Evolutionary conservation across 2,329 filamentous ascomycete species (phyloP).

Genomic region (Knufia fluminis): DNA sequence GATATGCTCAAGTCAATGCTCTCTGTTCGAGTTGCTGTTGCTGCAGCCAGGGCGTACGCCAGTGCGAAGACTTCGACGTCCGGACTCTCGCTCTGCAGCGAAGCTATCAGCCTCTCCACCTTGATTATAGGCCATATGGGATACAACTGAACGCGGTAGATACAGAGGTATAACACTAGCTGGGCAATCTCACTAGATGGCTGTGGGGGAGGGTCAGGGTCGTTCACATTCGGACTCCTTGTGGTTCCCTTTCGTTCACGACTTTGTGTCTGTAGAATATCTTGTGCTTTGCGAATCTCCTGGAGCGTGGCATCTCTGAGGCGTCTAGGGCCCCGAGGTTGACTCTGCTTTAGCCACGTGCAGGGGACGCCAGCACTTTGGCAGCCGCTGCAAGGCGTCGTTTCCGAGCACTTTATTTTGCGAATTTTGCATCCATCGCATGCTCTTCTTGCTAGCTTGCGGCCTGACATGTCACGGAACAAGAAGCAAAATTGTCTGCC

Average conservation of each 20-base stretch:
- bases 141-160: constrained; percentile 43
- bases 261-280: constrained; percentile 6
- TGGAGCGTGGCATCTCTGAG: constrained; percentile 31
- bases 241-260: constrained; percentile 11
- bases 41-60: constrained; percentile 40
- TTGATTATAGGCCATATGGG: constrained; percentile 46
- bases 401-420: constrained; percentile 44
- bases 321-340: constrained; percentile 39
- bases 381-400: constrained; percentile 40
- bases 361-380: constrained; percentile 38
- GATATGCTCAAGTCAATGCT: constrained; percentile 11
- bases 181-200: constrained; percentile 16
- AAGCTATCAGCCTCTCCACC: constrained; percentile 34
- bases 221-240: constrained; percentile 16
- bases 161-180: constrained; percentile 31
- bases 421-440: constrained; percentile 47
- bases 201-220: constrained; percentile 5
- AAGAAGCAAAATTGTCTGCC: too few relatives aligned
- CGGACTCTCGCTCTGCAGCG: constrained; percentile 28
- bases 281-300: constrained; percentile 4
- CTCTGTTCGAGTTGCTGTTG: constrained; percentile 37
- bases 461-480: constrained; percentile 13
- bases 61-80: constrained; percentile 33
- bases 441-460: constrained; percentile 30
- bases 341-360: constrained; percentile 41